Percentiles rank a stretch among this genome's conserved stretches.
These are phyloP conservation scores for Ambrosiella beaveri DNA, from an alignment of 2,329 filamentous ascomycete species.

Conservation along the genomic window DNA sequence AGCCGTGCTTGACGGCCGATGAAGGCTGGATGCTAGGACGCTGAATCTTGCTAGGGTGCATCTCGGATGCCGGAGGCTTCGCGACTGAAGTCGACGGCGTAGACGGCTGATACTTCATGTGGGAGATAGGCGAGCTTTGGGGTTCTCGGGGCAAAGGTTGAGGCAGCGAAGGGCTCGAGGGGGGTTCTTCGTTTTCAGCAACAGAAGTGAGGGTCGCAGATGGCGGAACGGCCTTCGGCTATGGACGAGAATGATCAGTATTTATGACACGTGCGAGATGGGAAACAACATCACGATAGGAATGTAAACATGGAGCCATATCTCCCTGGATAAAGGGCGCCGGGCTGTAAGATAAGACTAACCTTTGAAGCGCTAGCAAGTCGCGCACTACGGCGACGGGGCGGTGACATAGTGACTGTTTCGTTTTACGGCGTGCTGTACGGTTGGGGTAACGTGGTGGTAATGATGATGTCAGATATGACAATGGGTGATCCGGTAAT, in stretches of 20 bases:
- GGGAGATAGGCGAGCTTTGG: slow-evolving; percentile 7
- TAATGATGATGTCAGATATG: not conserved
- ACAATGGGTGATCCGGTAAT: not conserved
- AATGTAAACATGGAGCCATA: not conserved
- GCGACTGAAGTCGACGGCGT: slow-evolving; percentile 50
- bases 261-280: slow-evolving; percentile 11
- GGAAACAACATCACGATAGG: not conserved
- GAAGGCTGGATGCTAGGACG: slow-evolving; percentile 60
- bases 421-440: too few relatives aligned
- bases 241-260: slow-evolving; percentile 3
- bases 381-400: slow-evolving; percentile 28
- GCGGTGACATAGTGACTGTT: slow-evolving; percentile 22
- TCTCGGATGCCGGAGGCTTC: slow-evolving; percentile 60
- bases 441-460: not conserved
- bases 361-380: slow-evolving; percentile 25
- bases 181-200: slow-evolving; percentile 26
- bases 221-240: slow-evolving; percentile 18
- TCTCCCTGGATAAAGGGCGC: not conserved
- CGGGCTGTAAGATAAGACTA: slow-evolving; percentile 8
- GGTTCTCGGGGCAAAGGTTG: not conserved
- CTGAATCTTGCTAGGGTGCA: slow-evolving; percentile 79
- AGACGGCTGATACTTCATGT: slow-evolving; percentile 17
- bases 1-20: slow-evolving; percentile 66
- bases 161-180: slow-evolving; percentile 13
- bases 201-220: slow-evolving; percentile 25